Evolutionary conservation across 176 grass and related monocot genomes (phyloP).

Genomic region (Cenchrus americanus): DNA sequence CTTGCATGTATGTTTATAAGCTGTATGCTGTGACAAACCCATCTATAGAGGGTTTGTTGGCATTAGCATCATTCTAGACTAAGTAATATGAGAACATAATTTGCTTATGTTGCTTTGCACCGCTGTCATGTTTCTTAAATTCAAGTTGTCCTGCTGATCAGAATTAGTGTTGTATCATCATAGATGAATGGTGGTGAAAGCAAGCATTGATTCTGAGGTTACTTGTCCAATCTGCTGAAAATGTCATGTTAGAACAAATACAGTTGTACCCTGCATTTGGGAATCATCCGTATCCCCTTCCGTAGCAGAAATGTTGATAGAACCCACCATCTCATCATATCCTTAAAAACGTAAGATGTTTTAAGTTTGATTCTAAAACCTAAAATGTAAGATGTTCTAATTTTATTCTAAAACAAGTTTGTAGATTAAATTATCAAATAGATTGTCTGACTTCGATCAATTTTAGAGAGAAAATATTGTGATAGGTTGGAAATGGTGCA

Average conservation of each 20-base stretch:
- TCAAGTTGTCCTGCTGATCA: background rate
- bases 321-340: too few species aligned
- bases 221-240: background rate
- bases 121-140: background rate
- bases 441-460: too few species aligned
- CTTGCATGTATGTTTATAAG: constrained; percentile 23
- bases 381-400: too few species aligned
- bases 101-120: background rate
- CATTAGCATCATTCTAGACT: constrained; percentile 16
- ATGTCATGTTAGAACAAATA: too few species aligned
- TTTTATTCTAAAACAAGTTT: too few species aligned
- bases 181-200: background rate
- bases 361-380: too few species aligned
- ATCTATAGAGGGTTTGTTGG: constrained; percentile 30
- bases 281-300: too few species aligned
- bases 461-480: too few species aligned
- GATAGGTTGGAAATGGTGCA: background rate
- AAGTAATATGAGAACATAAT: background rate
- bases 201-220: background rate
- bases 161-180: background rate
- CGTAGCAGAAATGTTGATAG: too few species aligned
- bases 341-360: too few species aligned
- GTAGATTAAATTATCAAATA: too few species aligned
- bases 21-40: constrained; percentile 25
- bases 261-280: too few species aligned